Percentiles rank a stretch among this genome's conserved stretches.
These are phyloP conservation scores for Elsinoe fawcettii DNA, from an alignment of 2,329 filamentous ascomycete species.

Conservation along the genomic window DNA sequence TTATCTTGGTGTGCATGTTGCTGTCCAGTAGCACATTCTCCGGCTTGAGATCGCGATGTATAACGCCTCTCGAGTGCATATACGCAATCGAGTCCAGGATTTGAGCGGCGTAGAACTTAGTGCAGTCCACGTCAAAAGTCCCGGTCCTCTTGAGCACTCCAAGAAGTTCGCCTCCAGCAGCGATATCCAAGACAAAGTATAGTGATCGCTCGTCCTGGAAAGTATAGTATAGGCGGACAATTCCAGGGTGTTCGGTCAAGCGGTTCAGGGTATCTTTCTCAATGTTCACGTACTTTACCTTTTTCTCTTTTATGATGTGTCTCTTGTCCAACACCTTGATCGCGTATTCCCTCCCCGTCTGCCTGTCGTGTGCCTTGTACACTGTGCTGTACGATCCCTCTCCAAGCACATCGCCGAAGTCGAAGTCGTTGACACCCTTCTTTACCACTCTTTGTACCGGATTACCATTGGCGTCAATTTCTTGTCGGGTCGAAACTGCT, in stretches of 20 bases:
- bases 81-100: constrained; percentile 95
- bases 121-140: constrained; percentile 92
- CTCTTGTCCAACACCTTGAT: constrained; percentile 97
- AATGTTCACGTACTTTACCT: constrained; percentile 99
- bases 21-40: constrained; percentile 94
- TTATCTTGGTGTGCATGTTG: constrained; percentile 97
- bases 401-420: constrained; percentile 80
- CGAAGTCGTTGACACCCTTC: constrained; percentile 95
- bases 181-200: constrained; percentile 94
- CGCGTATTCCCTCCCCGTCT: constrained; percentile 91
- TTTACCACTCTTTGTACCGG: constrained; percentile 78
- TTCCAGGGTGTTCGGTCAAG: constrained; percentile 89
- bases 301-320: constrained; percentile 99
- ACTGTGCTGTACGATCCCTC: constrained; percentile 98
- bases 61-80: constrained; percentile 94
- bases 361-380: constrained; percentile 81
- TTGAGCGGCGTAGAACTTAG: constrained; percentile 87
- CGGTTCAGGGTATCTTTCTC: constrained; percentile 97
- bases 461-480: constrained; percentile 77
- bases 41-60: constrained; percentile 92
- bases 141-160: constrained; percentile 89
- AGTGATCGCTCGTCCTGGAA: constrained; percentile 95
- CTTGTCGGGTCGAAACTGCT: constrained; percentile 72
- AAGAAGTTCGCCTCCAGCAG: constrained; percentile 82
- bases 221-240: constrained; percentile 95